These are phyloP conservation scores for Spencermartinsiella europaea DNA, from an alignment of 805 yeast species.

Conservation along the genomic window DNA sequence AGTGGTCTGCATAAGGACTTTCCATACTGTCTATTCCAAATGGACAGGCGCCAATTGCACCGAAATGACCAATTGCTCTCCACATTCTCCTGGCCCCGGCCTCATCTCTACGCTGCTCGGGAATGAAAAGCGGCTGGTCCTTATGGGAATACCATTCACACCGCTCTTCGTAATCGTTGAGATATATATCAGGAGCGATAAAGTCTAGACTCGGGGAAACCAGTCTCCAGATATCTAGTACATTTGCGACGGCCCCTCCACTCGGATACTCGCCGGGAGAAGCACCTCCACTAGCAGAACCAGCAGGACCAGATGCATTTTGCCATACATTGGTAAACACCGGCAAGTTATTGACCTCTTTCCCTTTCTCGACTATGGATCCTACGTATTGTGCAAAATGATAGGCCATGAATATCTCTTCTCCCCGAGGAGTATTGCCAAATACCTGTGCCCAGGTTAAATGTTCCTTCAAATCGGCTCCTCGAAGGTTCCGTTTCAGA, in stretches of 20 bases:
- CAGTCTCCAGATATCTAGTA: constrained; percentile 17
- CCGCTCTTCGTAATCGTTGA: constrained; percentile 12
- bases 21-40: constrained; percentile 18
- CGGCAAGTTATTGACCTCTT: constrained; percentile 12
- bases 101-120: constrained; percentile 21
- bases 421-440: constrained; percentile 9
- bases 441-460: constrained; percentile 13
- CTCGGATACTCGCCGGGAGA: constrained; percentile 19
- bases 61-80: constrained; percentile 12
- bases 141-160: constrained; percentile 11
- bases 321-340: constrained; percentile 18
- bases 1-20: constrained; percentile 13
- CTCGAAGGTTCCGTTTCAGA: constrained; percentile 4
- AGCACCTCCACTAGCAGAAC: constrained; percentile 14
- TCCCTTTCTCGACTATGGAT: constrained; percentile 12
- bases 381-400: constrained; percentile 16
- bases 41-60: constrained; percentile 17
- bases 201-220: constrained; percentile 7
- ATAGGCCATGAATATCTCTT: constrained; percentile 20
- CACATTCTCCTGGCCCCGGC: constrained; percentile 17
- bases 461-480: neutral
- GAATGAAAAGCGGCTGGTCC: constrained; percentile 15
- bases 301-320: constrained; percentile 2
- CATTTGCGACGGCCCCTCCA: constrained; percentile 16
- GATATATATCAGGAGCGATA: constrained; percentile 18